Evolutionary conservation across 768 basidiomycete genomes (phyloP), one percentile per base, ranked within the genome.

Genomic region (Kwoniella pini): DNA sequence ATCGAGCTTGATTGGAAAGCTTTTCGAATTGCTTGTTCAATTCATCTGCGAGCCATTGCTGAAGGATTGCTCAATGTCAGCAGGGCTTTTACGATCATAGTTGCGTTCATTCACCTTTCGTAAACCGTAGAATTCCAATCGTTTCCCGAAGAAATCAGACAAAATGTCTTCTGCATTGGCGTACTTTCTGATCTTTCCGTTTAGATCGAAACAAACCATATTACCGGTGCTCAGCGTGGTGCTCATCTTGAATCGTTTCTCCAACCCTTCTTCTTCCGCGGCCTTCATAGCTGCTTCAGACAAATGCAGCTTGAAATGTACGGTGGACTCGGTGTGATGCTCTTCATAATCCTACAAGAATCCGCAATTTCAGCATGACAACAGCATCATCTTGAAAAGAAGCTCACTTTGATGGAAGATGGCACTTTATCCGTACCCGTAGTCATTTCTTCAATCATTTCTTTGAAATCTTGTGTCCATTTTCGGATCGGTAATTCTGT

Each of bases 161-260:
- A 98, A 78, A 54, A 99, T 90, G 67, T 93, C 88, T 74, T 98
- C 96, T 0, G 96, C 86, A 0, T 87, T 84, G 17, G 84, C 81
- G 77, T 97, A 98, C 80, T 87, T 94, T 81, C 87, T 91, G 81
- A 99, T 95, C 82, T 95, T 96, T 68, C 91, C 88, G 17, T 94
- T 89, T 62, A 90, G 85, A 79, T 99, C 95, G 78, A 99, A 99
- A 80, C 91, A 93, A 17, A 98, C 96, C 96, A 99, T 98, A 81
- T 99, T 99, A 76, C 85, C 84, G 15, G 91, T 96, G 77, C 83
- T 88, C 77, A 99, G 80, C 77, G 93, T 90, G 46, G 83, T 79
- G 13, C 86, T 86, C 63, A 97, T 81, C 79, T 92, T 95, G 86
- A 99, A 97, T 77, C 85, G 90, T 77, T 96, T 94, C 30, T 86